A percentile compares a stretch with the other conserved stretches of the same genome.
Evolutionary conservation across 2,329 filamentous ascomycete species (phyloP).

Genomic region (Microdochium paspali): DNA sequence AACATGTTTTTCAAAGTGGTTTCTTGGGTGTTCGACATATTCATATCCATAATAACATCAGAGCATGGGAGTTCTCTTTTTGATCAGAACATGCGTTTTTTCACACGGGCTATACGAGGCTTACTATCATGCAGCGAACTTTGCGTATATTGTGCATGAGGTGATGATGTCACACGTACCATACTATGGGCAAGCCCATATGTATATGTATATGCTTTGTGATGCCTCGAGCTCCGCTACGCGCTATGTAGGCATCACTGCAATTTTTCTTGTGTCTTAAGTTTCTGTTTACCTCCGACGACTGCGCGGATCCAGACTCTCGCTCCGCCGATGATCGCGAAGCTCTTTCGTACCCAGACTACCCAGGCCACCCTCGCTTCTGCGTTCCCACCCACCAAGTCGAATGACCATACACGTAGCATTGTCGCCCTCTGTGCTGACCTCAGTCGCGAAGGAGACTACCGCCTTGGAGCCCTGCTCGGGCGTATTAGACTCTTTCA

Average conservation of each 20-base stretch:
- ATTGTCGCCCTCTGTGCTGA: conserved; percentile 58
- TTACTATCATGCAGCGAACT: too few relatives aligned
- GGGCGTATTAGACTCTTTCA: conserved; percentile 88
- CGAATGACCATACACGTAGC: conserved; percentile 59
- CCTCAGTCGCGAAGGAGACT: conserved; percentile 82
- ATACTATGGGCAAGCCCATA: too few relatives aligned
- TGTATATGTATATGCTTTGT: too few relatives aligned
- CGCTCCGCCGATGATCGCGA: conserved; percentile 69
- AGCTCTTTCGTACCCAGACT: conserved; percentile 89
- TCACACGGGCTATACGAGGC: too few relatives aligned
- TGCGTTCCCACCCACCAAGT: conserved; percentile 60
- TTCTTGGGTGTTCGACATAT: background rate
- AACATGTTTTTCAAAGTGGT: too few relatives aligned
- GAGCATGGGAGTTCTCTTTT: background rate
- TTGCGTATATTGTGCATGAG: too few relatives aligned
- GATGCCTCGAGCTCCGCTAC: background rate
- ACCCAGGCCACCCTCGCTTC: conserved; percentile 77
- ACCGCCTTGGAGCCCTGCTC: conserved; percentile 74
- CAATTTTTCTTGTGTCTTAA: too few relatives aligned
- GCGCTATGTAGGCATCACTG: background rate
- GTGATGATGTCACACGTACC: too few relatives aligned
- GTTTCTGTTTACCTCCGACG: conserved; percentile 42
- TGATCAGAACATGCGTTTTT: too few relatives aligned
- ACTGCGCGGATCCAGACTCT: conserved; percentile 73
- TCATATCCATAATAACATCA: background rate